Conservation (phyloP, 495 filamentous ascomycete species). For the Aspergillus bertholletiae region DNA sequence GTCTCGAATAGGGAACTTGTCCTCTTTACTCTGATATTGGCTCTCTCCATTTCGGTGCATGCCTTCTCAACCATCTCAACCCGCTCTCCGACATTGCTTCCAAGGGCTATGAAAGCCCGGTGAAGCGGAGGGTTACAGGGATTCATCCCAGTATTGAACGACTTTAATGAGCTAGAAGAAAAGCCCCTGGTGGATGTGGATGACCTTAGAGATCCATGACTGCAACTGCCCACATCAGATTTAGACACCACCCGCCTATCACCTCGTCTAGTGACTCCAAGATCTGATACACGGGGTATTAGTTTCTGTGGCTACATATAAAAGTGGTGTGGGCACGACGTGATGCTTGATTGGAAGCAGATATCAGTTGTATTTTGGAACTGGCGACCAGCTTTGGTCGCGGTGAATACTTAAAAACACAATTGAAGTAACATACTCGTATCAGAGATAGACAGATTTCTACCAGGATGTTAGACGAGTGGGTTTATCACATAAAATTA, state of each 20-base stretch:
- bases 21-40: conserved; percentile 67
- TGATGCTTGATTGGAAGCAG: not conserved
- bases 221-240: not conserved
- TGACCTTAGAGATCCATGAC: conserved; percentile 2
- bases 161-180: conserved; percentile 18
- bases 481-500: not conserved
- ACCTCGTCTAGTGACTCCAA: not conserved
- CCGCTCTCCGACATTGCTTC: conserved; percentile 90
- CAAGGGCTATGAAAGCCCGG: conserved; percentile 78
- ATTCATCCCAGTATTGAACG: conserved; percentile 24
- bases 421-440: not conserved
- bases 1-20: conserved; percentile 94
- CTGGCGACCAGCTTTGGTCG: not conserved
- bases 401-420: not conserved
- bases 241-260: not conserved
- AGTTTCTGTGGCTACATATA: not conserved
- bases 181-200: conserved; percentile 17
- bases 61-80: conserved; percentile 78
- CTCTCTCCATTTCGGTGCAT: conserved; percentile 66
- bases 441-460: conserved; percentile 3
- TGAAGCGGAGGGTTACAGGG: conserved; percentile 27
- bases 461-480: conserved; percentile 2
- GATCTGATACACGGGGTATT: not conserved
- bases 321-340: not conserved
- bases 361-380: not conserved